Conservation (phyloP, 352 stramenopile species). For the Phytophthora europaea region DNA sequence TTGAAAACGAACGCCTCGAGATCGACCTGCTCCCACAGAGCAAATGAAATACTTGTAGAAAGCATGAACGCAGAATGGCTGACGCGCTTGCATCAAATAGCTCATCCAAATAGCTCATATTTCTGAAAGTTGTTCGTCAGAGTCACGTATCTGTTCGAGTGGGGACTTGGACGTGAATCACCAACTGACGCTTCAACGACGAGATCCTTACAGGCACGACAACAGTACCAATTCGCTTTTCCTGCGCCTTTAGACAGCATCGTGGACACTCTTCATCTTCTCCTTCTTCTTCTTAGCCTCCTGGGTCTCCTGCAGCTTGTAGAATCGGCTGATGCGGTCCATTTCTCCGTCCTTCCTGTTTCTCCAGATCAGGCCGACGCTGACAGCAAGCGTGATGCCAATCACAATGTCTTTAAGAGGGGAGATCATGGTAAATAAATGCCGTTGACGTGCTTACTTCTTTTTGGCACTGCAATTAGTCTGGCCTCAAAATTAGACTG, state of each 20-base stretch:
- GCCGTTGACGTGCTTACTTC: neutral
- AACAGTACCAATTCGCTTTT: neutral
- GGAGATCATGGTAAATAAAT: slow-evolving; percentile 56
- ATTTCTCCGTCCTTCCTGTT: slow-evolving; percentile 69
- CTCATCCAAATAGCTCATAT: neutral
- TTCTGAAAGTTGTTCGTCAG: neutral
- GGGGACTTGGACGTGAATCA: neutral
- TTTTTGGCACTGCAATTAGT: neutral
- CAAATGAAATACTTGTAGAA: neutral
- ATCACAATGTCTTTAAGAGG: slow-evolving; percentile 79
- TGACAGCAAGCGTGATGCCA: slow-evolving; percentile 58
- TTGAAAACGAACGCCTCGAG: neutral
- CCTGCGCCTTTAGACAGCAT: slow-evolving; percentile 33
- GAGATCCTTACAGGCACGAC: neutral
- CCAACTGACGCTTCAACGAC: neutral
- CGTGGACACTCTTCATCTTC: slow-evolving; percentile 42
- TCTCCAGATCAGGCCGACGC: slow-evolving; percentile 56
- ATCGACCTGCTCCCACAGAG: neutral
- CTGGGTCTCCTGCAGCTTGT: slow-evolving; percentile 43
- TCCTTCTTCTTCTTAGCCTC: slow-evolving; percentile 56
- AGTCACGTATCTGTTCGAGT: neutral
- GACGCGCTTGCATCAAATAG: neutral
- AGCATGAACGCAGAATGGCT: neutral
- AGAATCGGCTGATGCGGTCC: slow-evolving; percentile 74
- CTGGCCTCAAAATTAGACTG: neutral